Evolutionary conservation across 805 yeast genomes (phyloP).

Genomic region (Scheffersomyces coipomensis): DNA sequence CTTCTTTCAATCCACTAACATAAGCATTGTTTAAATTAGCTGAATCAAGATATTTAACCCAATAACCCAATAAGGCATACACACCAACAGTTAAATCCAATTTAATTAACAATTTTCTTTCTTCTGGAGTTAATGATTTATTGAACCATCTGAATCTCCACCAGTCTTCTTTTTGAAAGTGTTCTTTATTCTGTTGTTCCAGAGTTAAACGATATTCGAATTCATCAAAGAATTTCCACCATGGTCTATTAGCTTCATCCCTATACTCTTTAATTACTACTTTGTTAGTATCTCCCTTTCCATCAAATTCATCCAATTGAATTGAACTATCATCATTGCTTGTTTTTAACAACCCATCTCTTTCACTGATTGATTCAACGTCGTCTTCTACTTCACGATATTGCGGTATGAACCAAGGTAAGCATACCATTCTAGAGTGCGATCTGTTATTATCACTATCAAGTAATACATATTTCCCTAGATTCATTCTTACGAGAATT

Average conservation of each 20-base stretch:
- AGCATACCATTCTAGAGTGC: not conserved
- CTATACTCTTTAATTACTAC: constrained; percentile 20
- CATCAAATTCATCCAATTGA: not conserved
- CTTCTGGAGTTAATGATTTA: constrained; percentile 43
- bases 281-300: not conserved
- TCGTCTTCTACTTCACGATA: constrained; percentile 11
- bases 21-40: constrained; percentile 65
- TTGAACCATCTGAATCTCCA: constrained; percentile 46
- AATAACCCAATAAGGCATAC: constrained; percentile 45
- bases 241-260: constrained; percentile 31
- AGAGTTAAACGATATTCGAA: constrained; percentile 54
- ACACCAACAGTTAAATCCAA: constrained; percentile 30
- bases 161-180: constrained; percentile 9
- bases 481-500: no score
- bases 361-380: not conserved
- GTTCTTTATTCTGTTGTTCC: constrained; percentile 20
- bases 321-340: not conserved
- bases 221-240: constrained; percentile 49
- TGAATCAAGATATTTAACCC: constrained; percentile 63
- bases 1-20: constrained; percentile 61
- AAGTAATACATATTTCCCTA: not conserved
- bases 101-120: constrained; percentile 26
- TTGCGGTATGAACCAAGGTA: constrained; percentile 17
- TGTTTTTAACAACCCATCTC: not conserved
- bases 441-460: not conserved